These are phyloP conservation scores for Earliella scabrosa DNA, from an alignment of 1,284 basidiomycete genomes.

Conservation along the genomic window DNA sequence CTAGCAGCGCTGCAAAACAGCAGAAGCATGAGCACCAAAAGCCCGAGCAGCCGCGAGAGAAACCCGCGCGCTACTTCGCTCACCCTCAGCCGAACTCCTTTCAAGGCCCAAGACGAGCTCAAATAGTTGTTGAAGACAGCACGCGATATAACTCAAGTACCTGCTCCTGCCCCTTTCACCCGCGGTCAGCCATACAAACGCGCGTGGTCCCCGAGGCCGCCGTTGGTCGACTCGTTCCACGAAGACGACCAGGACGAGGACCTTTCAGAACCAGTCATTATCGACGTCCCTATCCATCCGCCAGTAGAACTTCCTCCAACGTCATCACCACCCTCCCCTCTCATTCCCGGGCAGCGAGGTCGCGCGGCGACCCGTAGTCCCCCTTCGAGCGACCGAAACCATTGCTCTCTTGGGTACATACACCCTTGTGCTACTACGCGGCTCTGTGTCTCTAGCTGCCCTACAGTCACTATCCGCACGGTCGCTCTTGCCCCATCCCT, in stretches of 20 bases:
- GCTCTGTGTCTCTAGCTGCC: conserved; percentile 57
- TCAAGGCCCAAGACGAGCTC: conserved; percentile 39
- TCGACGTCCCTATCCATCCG: conserved; percentile 11
- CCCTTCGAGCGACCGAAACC: conserved; percentile 49
- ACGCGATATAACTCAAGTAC: too few relatives aligned
- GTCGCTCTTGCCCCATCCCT: conserved; percentile 67
- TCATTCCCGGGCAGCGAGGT: conserved; percentile 30
- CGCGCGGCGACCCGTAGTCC: conserved; percentile 41
- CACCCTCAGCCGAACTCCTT: too few relatives aligned
- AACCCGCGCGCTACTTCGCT: conserved; percentile 40
- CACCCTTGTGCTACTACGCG: conserved; percentile 56
- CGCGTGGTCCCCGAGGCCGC: conserved; percentile 57
- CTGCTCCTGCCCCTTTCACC: too few relatives aligned
- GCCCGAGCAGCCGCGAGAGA: conserved; percentile 22
- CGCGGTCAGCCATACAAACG: too few relatives aligned
- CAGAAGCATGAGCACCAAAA: conserved; percentile 35
- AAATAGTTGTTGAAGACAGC: conserved; percentile 41
- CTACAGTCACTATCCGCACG: conserved; percentile 47
- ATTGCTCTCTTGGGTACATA: conserved; percentile 66
- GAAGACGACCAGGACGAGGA: conserved; percentile 49
- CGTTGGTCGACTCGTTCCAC: conserved; percentile 54
- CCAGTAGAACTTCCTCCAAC: conserved; percentile 45
- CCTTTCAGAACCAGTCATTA: conserved; percentile 12
- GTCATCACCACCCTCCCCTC: conserved; percentile 44
- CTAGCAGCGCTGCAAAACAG: too few relatives aligned